phyloP scores from a whole-genome alignment of 2,329 filamentous ascomycete genomes.

The Paradendryphiella salina region DNA sequence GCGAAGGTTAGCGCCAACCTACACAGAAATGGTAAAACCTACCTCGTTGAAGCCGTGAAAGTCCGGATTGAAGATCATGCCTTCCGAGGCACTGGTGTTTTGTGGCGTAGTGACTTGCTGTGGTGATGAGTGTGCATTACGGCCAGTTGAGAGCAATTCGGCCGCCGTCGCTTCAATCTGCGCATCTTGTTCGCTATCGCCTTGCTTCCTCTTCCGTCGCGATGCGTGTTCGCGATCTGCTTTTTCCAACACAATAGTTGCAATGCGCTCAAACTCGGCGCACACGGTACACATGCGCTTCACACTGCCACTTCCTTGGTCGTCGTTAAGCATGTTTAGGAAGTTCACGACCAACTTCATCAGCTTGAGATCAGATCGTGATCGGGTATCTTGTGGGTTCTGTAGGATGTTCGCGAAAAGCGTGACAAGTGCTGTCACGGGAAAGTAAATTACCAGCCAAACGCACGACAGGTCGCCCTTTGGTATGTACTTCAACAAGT shows the following conservation, averaged over 20 bases:
- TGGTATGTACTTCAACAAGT: conserved; percentile 92
- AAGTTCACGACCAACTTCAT: conserved; percentile 95
- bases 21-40: conserved; percentile 4
- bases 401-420: conserved; percentile 96
- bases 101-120: conserved; percentile 29
- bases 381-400: conserved; percentile 86
- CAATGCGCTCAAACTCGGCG: conserved; percentile 95
- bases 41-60: conserved; percentile 47
- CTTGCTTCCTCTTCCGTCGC: conserved; percentile 81
- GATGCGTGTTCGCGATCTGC: conserved; percentile 81
- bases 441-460: conserved; percentile 96
- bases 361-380: conserved; percentile 82
- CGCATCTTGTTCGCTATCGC: conserved; percentile 54
- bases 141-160: conserved; percentile 39
- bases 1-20: conserved; percentile 18
- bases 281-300: conserved; percentile 93
- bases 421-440: conserved; percentile 90
- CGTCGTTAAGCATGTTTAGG: conserved; percentile 82
- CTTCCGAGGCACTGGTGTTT: conserved; percentile 18
- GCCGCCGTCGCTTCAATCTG: conserved; percentile 45
- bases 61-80: conserved; percentile 42
- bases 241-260: conserved; percentile 86
- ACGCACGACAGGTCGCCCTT: conserved; percentile 94
- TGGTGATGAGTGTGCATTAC: conserved; percentile 36
- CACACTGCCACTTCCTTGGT: conserved; percentile 87